Evolutionary conservation across 495 filamentous ascomycete genomes (phyloP).

Genomic region (Penicillium herquei): DNA sequence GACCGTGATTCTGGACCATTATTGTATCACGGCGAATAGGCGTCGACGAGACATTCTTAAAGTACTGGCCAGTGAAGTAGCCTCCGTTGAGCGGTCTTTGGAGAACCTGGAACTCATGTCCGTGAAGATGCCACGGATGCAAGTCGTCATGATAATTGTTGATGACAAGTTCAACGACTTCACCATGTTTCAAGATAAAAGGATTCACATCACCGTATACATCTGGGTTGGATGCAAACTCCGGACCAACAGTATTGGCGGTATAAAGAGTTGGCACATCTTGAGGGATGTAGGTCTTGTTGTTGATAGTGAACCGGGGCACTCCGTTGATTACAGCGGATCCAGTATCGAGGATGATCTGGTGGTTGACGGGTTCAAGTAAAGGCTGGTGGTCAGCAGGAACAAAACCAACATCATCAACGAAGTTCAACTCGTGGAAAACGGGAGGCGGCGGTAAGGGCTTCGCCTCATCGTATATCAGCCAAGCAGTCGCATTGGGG

Average conservation of each 20-base stretch:
- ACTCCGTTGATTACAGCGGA: constrained; percentile 63
- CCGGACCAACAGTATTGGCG: constrained; percentile 44
- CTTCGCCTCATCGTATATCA: constrained; percentile 65
- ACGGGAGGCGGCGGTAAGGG: constrained; percentile 55
- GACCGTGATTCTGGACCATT: constrained; percentile 52
- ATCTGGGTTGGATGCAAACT: constrained; percentile 52
- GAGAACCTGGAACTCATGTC: constrained; percentile 53
- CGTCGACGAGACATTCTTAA: constrained; percentile 18
- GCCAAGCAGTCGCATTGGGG: constrained; percentile 76
- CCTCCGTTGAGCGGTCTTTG: constrained; percentile 47
- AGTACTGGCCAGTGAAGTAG: constrained; percentile 32
- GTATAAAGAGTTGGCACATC: constrained; percentile 79
- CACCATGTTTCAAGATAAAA: constrained; percentile 45
- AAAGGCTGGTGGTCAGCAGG: constrained; percentile 62
- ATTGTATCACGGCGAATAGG: constrained; percentile 54
- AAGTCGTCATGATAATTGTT: constrained; percentile 61
- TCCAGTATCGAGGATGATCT: constrained; percentile 38
- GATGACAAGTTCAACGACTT: constrained; percentile 61
- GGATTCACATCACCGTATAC: constrained; percentile 40
- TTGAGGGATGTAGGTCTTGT: constrained; percentile 51
- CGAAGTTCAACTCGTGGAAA: constrained; percentile 59
- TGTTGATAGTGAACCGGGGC: constrained; percentile 43
- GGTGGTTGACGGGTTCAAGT: constrained; percentile 31
- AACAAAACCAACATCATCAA: constrained; percentile 71
- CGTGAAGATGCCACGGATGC: constrained; percentile 68